Conservation (phyloP, 1,139 yeast species). For the Candida sanyaensis region DNA sequence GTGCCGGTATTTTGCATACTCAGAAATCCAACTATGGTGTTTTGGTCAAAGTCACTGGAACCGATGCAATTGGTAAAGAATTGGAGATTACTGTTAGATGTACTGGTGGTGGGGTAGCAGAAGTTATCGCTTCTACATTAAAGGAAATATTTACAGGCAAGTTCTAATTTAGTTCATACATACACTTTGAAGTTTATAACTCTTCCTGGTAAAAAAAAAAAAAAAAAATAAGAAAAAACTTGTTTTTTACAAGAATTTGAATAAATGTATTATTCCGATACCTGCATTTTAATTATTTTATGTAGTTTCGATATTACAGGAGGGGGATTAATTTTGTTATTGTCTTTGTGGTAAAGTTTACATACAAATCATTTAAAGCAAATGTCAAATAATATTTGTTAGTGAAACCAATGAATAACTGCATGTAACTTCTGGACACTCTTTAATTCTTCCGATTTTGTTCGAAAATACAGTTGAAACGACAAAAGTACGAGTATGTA, state of each 20-base stretch:
- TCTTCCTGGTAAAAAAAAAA: too few species aligned
- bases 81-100: constrained; percentile 55
- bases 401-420: not conserved
- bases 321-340: not conserved
- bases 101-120: constrained; percentile 60
- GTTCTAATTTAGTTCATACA: not conserved
- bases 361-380: too few species aligned
- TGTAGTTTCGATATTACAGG: not conserved
- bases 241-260: too few species aligned
- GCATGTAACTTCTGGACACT: not conserved
- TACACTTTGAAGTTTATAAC: too few species aligned
- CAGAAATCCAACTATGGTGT: constrained; percentile 59
- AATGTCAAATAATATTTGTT: not conserved
- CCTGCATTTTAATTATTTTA: not conserved
- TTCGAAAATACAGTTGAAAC: not conserved
- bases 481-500: not conserved
- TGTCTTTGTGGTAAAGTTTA: too few species aligned
- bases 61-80: constrained; percentile 36
- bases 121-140: constrained; percentile 36
- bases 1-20: constrained; percentile 73
- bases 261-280: too few species aligned
- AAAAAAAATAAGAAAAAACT: too few species aligned
- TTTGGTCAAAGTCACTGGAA: constrained; percentile 49
- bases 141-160: constrained; percentile 39
- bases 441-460: not conserved